These are phyloP conservation scores for Macrophomina pseudophaseolina DNA, from an alignment of 2,329 filamentous ascomycete species.

Conservation along the genomic window DNA sequence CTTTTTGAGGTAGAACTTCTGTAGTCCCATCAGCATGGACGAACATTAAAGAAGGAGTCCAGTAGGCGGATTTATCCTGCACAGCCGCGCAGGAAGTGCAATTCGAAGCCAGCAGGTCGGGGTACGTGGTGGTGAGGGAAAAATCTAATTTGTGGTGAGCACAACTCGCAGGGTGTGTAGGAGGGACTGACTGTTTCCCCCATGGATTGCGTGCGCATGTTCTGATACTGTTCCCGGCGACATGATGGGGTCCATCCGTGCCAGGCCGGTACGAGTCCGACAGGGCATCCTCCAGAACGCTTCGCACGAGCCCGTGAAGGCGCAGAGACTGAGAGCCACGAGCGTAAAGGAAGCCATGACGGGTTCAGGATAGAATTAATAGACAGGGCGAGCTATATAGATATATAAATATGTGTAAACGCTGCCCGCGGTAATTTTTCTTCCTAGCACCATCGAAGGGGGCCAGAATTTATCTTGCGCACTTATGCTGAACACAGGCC, in stretches of 20 bases:
- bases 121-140: slow-evolving; percentile 64
- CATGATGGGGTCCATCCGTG: slow-evolving; percentile 71
- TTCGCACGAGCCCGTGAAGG: slow-evolving; percentile 53
- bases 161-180: neutral
- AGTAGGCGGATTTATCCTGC: slow-evolving; percentile 74
- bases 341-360: neutral
- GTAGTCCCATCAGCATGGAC: slow-evolving; percentile 64
- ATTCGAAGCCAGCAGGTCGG: slow-evolving; percentile 63
- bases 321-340: neutral
- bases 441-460: neutral
- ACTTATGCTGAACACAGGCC: neutral
- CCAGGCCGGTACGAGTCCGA: slow-evolving; percentile 63
- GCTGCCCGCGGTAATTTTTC: neutral
- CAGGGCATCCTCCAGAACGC: slow-evolving; percentile 75
- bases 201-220: slow-evolving; percentile 71
- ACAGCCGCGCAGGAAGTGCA: slow-evolving; percentile 73
- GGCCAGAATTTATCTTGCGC: neutral
- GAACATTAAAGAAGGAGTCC: slow-evolving; percentile 72
- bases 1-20: slow-evolving; percentile 66
- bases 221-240: slow-evolving; percentile 59
- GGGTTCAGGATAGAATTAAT: neutral
- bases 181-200: slow-evolving; percentile 58
- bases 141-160: slow-evolving; percentile 50
- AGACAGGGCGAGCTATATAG: neutral
- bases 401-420: neutral